These are phyloP conservation scores for Lophiostoma macrostomum DNA, from an alignment of 495 filamentous ascomycete species.

Conservation along the genomic window DNA sequence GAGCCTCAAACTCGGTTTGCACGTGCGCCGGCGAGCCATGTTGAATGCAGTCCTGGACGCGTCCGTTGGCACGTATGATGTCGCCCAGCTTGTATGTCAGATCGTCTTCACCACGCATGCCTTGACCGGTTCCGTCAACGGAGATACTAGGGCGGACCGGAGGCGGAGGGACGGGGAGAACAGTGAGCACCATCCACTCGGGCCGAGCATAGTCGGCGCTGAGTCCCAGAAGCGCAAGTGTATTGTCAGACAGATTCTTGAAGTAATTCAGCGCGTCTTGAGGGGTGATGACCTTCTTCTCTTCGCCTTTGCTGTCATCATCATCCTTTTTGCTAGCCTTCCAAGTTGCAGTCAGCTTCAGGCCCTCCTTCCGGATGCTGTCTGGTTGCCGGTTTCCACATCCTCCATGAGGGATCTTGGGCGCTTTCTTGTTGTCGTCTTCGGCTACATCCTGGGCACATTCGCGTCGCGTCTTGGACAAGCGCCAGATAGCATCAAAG, in stretches of 20 bases:
- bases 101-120: constrained; percentile 93
- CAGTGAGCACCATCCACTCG: constrained; percentile 97
- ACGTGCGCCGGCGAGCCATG: constrained; percentile 90
- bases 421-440: constrained; percentile 55
- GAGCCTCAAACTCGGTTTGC: constrained; percentile 77
- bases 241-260: constrained; percentile 71
- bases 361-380: constrained; percentile 73
- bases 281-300: constrained; percentile 83
- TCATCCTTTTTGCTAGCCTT: constrained; percentile 73
- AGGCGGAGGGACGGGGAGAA: constrained; percentile 90
- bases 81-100: constrained; percentile 98
- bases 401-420: constrained; percentile 65
- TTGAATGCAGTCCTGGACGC: constrained; percentile 79
- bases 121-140: constrained; percentile 83
- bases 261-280: constrained; percentile 81
- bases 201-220: constrained; percentile 91
- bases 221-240: constrained; percentile 81
- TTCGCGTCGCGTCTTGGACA: constrained; percentile 79
- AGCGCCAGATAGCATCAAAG: constrained; percentile 82
- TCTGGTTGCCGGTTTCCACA: constrained; percentile 89
- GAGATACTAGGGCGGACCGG: constrained; percentile 94
- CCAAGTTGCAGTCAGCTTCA: constrained; percentile 78
- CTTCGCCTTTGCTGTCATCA: constrained; percentile 64
- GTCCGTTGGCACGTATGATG: constrained; percentile 95
- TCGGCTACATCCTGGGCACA: constrained; percentile 71